Evolutionary conservation across 176 grass and related monocot genomes (phyloP), one percentile per base, ranked within the genome.

Genomic region (Carex littledalei): DNA sequence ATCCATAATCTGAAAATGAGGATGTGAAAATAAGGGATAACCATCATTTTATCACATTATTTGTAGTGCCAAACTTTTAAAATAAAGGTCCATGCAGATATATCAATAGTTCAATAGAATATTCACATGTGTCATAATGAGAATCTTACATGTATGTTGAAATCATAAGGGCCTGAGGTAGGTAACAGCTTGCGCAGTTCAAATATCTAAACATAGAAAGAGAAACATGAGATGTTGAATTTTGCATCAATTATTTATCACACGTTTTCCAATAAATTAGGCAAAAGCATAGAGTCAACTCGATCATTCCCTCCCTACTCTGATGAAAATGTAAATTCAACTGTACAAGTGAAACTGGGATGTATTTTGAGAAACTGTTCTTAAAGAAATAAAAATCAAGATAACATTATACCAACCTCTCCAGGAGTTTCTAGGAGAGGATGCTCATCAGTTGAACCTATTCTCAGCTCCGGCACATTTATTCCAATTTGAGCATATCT

Each of bases 91-190:
- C 62, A 11, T 64, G 12, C 41, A 47, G 35, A 83, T 75, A 81
- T 57, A 81, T n/a, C 14, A 78, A 78, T 55, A 55, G 14, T 56
- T 78, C 39, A 43, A 78, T 32, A 56, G 3, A 31, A 31, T 56
- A 56, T 61, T 41, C 32, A 61, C 61, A 63, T 63, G 18, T 81
- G 79, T 39, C 16, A 82, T 49, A 63, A 8, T 85, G 82, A 81
- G 18, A 69, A 87, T 41, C 96, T 94, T 90, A 95, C 96, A 89
- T 98, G 95, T 78, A 98, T 95, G 91, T 98, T 98, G n/a, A 98
- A 98, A 86, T 98, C 95, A 76, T 95, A 98, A 45, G 87, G 87
- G 17, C 86, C 73, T 88, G 93, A 98, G 89, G 95, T 94, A 47
- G 93, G 95, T 73, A 98, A 86, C 66, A 98, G 91, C 84, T 98